Evolutionary conservation across 352 stramenopile species (phyloP).

Genomic region (Phytophthora hybrid): DNA sequence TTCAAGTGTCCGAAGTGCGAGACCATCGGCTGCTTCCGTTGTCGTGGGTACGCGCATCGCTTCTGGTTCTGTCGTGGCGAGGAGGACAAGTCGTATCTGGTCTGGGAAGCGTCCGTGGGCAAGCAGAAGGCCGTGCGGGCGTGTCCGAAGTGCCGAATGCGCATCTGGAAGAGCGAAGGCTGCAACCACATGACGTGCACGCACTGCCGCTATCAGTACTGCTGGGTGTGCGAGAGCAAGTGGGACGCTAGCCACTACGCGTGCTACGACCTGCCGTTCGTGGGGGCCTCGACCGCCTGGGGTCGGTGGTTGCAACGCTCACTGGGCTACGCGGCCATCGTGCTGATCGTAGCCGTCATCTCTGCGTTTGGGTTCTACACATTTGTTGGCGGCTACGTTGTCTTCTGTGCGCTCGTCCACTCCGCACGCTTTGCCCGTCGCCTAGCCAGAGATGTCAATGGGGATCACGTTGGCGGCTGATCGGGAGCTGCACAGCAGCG

Average conservation of each 20-base stretch:
- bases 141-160: slow-evolving; percentile 70
- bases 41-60: slow-evolving; percentile 57
- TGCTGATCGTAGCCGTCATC: slow-evolving; percentile 62
- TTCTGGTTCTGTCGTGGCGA: slow-evolving; percentile 65
- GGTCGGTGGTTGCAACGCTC: slow-evolving; percentile 49
- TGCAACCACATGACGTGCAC: slow-evolving; percentile 81
- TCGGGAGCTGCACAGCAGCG: background rate
- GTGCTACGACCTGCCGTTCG: slow-evolving; percentile 72
- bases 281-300: slow-evolving; percentile 42
- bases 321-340: slow-evolving; percentile 57
- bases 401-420: slow-evolving; percentile 36
- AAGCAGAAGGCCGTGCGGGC: slow-evolving; percentile 56
- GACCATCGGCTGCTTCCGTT: slow-evolving; percentile 67
- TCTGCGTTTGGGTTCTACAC: slow-evolving; percentile 62
- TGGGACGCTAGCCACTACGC: slow-evolving; percentile 77
- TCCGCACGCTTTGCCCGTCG: slow-evolving; percentile 21
- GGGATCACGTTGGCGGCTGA: background rate
- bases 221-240: slow-evolving; percentile 67
- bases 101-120: slow-evolving; percentile 71
- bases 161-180: slow-evolving; percentile 83
- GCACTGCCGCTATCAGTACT: slow-evolving; percentile 71
- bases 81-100: slow-evolving; percentile 63
- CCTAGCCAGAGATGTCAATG: slow-evolving; percentile 5
- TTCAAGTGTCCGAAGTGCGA: slow-evolving; percentile 75
- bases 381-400: slow-evolving; percentile 61